Percentiles rank a stretch among this genome's conserved stretches.
phyloP scores from a whole-genome alignment of 2,329 filamentous ascomycete genomes.

The Canariomyces notabilis region DNA sequence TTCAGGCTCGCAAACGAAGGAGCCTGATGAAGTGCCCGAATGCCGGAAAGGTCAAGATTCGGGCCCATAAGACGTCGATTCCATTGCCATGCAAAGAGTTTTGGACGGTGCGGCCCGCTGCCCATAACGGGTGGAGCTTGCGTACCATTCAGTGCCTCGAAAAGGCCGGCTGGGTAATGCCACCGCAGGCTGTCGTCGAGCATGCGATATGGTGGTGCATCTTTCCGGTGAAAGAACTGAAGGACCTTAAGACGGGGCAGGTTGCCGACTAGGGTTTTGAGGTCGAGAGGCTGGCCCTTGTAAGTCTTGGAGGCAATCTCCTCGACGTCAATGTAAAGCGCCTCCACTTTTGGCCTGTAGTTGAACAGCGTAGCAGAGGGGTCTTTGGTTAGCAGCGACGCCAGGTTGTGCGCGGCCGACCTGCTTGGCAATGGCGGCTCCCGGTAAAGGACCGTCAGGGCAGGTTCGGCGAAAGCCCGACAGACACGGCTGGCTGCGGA shows the following conservation, averaged over 20 bases:
- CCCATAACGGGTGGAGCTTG: constrained; percentile 39
- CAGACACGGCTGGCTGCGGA: constrained; percentile 58
- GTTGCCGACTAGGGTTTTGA: constrained; percentile 51
- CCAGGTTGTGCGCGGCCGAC: constrained; percentile 41
- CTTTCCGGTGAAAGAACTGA: constrained; percentile 65
- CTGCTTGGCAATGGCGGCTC: constrained; percentile 56
- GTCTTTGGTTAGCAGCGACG: constrained; percentile 50
- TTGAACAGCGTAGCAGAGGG: constrained; percentile 48
- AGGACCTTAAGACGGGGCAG: constrained; percentile 65
- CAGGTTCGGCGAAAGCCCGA: constrained; percentile 63
- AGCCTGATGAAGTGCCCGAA: constrained; percentile 49
- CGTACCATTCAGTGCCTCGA: constrained; percentile 54
- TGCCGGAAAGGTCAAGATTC: constrained; percentile 42
- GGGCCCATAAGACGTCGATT: constrained; percentile 49
- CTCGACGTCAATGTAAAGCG: constrained; percentile 64
- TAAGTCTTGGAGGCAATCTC: constrained; percentile 49
- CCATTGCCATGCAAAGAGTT: constrained; percentile 50
- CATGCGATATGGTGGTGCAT: constrained; percentile 61
- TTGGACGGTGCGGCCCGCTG: background rate
- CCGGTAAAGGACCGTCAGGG: constrained; percentile 66
- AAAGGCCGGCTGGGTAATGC: constrained; percentile 63
- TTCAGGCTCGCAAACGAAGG: constrained; percentile 52
- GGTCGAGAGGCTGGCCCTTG: constrained; percentile 43
- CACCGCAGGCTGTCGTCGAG: constrained; percentile 57
- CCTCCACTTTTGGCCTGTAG: constrained; percentile 66